Evolutionary conservation across 2,329 filamentous ascomycete genomes (phyloP), one percentile per base, ranked within the genome.

Genomic region (Exserohilum turcica): DNA sequence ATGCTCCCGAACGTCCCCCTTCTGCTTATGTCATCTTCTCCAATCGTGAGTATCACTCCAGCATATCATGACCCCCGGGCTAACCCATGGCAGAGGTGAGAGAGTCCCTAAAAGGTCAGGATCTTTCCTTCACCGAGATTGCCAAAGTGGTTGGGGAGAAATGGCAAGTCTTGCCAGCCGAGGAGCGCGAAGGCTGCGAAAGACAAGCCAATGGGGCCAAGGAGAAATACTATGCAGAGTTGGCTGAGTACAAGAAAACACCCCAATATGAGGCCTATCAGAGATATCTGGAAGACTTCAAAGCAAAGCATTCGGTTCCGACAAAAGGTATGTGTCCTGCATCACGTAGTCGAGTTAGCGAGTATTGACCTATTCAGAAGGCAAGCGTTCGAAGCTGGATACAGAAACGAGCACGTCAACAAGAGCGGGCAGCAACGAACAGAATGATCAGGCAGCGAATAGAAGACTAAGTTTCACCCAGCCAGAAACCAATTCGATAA

Each of bases 11-110:
- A 67, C 81, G 90, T 19, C 89, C 90, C 1, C 88, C 89, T 0
- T 93, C 90, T 4, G 90, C 90, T 43, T 93, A 93, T 75, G 90
- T 93, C 10, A 83, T 93, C 13, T 94, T 94, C 67, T 92, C 90
- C 0, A 93, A 93, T 65, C 90, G 88, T 90, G 74, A 78, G 87
- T 80, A 28, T 37, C 6, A 16, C 16, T 10, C 10, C 44, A 31
- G 6, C 27, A 27, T 8, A 10, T 10, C 8, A 1, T 24, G 29
- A 42, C 29, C 7, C 8, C 38, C n/a, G n/a, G n/a, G 33, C 66
- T 74, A 53, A 74, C 31, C 3, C 6, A 2, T 10, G 35, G 0
- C 60, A 90, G 87, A 89, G 74, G 88, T 91, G 75, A 84, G 90
- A 64, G 90, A 93, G 64, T 85, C 89, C 18, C 76, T 93, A 19